These are phyloP conservation scores for Phytophthora cactorum DNA, from an alignment of 352 stramenopile species.

Conservation along the genomic window DNA sequence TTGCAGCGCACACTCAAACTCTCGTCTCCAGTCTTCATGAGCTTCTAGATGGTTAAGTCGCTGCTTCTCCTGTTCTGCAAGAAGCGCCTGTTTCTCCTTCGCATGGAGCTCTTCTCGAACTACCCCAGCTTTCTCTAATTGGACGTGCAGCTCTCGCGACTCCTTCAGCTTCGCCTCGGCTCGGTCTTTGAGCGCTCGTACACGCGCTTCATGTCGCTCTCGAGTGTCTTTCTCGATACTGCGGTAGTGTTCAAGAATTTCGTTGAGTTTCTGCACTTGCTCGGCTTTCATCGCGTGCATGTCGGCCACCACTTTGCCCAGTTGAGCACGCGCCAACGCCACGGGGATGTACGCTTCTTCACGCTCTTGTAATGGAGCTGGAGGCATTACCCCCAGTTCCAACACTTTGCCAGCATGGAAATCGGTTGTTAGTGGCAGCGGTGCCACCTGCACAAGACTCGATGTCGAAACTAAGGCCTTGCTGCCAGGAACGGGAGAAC, in stretches of 20 bases:
- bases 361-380: slow-evolving; percentile 24
- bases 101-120: slow-evolving; percentile 25
- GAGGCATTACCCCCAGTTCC: slow-evolving; percentile 10
- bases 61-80: slow-evolving; percentile 32
- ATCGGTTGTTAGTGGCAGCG: slow-evolving; percentile 39
- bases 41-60: slow-evolving; percentile 35
- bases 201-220: slow-evolving; percentile 57
- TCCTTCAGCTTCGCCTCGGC: slow-evolving; percentile 39
- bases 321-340: slow-evolving; percentile 57
- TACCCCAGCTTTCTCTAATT: slow-evolving; percentile 35
- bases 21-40: slow-evolving; percentile 26
- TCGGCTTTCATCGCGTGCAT: slow-evolving; percentile 83
- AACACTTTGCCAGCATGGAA: slow-evolving; percentile 63
- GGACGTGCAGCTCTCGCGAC: slow-evolving; percentile 33
- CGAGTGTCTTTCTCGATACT: slow-evolving; percentile 65
- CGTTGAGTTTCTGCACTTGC: slow-evolving; percentile 51
- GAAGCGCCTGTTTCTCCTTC: slow-evolving; percentile 17
- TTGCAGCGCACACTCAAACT: slow-evolving; percentile 48
- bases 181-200: slow-evolving; percentile 51
- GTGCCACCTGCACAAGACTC: slow-evolving; percentile 31
- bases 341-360: slow-evolving; percentile 82
- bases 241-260: slow-evolving; percentile 64
- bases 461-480: slow-evolving; percentile 4
- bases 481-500: not conserved
- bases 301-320: slow-evolving; percentile 73